Evolutionary conservation across 371 early-diverging fungal species (phyloP).

Genomic region (Syncephalastrum sp.): DNA sequence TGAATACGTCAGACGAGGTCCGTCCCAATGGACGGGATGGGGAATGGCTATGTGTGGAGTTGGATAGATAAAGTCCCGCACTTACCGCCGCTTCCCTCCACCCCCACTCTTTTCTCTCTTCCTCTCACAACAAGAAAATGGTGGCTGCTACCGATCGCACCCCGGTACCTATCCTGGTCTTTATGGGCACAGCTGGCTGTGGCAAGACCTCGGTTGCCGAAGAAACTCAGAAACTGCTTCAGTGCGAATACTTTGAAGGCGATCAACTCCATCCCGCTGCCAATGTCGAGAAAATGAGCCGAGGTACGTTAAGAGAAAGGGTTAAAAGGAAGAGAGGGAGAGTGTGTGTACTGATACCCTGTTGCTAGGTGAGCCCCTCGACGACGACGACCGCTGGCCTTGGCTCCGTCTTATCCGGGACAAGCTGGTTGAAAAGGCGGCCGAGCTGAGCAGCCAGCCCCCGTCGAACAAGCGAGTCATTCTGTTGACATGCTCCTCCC

Average conservation of each 20-base stretch:
- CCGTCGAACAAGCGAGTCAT: slow-evolving; percentile 21
- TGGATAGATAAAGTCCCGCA: too few species aligned
- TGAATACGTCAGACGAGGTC: too few species aligned
- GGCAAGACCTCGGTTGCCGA: slow-evolving; percentile 63
- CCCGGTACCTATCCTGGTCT: slow-evolving; percentile 18
- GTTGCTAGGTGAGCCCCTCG: slow-evolving; percentile 45
- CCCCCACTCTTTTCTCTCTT: too few species aligned
- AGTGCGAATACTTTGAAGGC: slow-evolving; percentile 57
- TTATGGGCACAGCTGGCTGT: slow-evolving; percentile 67
- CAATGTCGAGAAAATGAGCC: slow-evolving; percentile 63
- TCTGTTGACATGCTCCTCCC: slow-evolving; percentile 64
- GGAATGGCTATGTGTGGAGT: too few species aligned
- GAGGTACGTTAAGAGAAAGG: slow-evolving; percentile 23
- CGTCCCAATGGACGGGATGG: too few species aligned
- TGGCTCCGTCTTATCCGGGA: slow-evolving; percentile 54
- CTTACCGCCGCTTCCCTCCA: too few species aligned
- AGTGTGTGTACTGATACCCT: neutral
- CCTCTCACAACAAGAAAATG: too few species aligned
- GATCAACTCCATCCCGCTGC: slow-evolving; percentile 58
- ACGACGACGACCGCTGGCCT: slow-evolving; percentile 68
- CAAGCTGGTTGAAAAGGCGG: slow-evolving; percentile 20
- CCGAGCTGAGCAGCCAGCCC: slow-evolving; percentile 6
- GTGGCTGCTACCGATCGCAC: too few species aligned
- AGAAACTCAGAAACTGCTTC: slow-evolving; percentile 38
- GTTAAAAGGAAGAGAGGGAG: slow-evolving; percentile 2